Base-by-base conservation (phyloP, 2,329 filamentous ascomycete genomes). In the Stemphylium beticola region DNA sequence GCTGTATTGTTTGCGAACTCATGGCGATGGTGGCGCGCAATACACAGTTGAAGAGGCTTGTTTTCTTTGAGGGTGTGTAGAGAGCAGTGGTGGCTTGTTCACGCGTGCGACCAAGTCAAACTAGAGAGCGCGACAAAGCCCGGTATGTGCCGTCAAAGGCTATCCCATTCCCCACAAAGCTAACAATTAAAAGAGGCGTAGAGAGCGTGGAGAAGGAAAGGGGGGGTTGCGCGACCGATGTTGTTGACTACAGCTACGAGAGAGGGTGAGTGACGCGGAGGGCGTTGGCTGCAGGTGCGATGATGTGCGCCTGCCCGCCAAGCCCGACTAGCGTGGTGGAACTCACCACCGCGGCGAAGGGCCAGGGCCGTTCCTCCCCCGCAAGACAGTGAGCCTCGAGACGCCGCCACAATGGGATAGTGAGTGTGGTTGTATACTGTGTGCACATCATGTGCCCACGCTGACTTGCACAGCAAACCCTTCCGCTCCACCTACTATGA, bases 401-500 rank as follows among this genome's bases (percentile, higher is more conserved):
- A 63, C 48, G 62, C 42, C 58, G 60, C 61, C 68, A 63, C 61
- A 54, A 75, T 75, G 73, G 62, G 61, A 58, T 73, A 74, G 73
- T 75, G 57, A 69, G 72, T 69, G 14, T 15, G 14, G 7, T 31
- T 22, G 10, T 14, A 26, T 26, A 12, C 33, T 18, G 11, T 12
- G 20, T 26, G 10, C 20, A 12, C 5, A 2, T 10, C n/a, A 38
- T 15, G 26, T 17, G 18, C 2, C 20, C 5, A 17, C 47, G 33
- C 62, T 71, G 37, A 71, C 49, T 18, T 15, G 43, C 17, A 10
- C 61, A 74, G 71, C 61, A 67, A 66, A 58, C 73, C 59, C 71
- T 87, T 87, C 45, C 79, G 81, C 70, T 90, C 88, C 29, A 92
- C 91, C 62, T 99, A 99, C 83, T 99, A 98, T 82, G 91, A 96